Conservation (phyloP, 768 basidiomycete species). For the Mycena amicta region DNA sequence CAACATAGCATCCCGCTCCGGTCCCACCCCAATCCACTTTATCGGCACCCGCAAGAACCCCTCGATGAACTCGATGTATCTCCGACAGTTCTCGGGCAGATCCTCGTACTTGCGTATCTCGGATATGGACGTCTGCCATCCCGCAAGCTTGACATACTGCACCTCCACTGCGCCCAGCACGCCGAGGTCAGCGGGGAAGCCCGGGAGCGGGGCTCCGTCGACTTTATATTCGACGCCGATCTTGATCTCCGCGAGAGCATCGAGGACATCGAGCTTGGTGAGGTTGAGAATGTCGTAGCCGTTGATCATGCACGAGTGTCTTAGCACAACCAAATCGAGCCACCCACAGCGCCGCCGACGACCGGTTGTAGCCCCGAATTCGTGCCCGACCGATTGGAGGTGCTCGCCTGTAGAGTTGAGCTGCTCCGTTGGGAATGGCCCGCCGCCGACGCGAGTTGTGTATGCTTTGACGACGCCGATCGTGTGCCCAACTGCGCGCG, state of each 20-base stretch:
- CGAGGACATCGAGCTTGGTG: slow-evolving; percentile 94
- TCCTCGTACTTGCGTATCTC: slow-evolving; percentile 63
- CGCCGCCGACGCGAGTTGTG: slow-evolving; percentile 97
- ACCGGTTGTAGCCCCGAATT: slow-evolving; percentile 93
- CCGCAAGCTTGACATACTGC: slow-evolving; percentile 84
- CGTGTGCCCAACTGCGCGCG: slow-evolving; percentile 79
- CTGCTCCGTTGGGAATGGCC: slow-evolving; percentile 97
- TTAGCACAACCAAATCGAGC: slow-evolving; percentile 95
- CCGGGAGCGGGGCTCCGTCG: slow-evolving; percentile 74
- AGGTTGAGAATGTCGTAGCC: slow-evolving; percentile 93
- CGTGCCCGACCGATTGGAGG: slow-evolving; percentile 90
- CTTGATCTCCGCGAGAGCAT: slow-evolving; percentile 83
- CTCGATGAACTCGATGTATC: slow-evolving; percentile 89
- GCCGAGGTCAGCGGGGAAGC: slow-evolving; percentile 94
- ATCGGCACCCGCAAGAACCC: slow-evolving; percentile 68
- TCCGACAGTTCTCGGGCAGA: slow-evolving; percentile 82
- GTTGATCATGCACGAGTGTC: slow-evolving; percentile 91
- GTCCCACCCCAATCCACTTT: slow-evolving; percentile 93
- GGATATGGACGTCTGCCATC: slow-evolving; percentile 85
- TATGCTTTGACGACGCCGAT: slow-evolving; percentile 98
- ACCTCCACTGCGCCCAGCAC: slow-evolving; percentile 79
- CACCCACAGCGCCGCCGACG: slow-evolving; percentile 93
- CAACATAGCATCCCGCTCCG: slow-evolving; percentile 80
- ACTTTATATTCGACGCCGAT: slow-evolving; percentile 80
- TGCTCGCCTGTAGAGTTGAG: slow-evolving; percentile 85